A percentile compares a stretch with the other conserved stretches of the same genome.
These are phyloP conservation scores for Hypoxylon subgilvum DNA, from an alignment of 495 filamentous ascomycete species.

Conservation along the genomic window DNA sequence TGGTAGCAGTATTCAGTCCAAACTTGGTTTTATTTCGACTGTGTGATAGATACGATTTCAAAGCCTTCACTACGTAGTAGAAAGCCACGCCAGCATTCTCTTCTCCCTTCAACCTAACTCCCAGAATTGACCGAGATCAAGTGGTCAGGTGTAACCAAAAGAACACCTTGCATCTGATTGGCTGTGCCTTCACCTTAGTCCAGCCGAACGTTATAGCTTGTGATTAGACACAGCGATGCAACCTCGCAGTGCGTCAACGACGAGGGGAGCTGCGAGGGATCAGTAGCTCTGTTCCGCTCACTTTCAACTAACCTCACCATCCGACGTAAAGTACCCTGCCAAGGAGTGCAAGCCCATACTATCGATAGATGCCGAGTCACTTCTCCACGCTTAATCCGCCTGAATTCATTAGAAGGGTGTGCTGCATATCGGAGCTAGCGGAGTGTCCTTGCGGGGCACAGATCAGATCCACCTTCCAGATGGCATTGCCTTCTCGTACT, in stretches of 20 bases:
- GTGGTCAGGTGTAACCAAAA: not conserved
- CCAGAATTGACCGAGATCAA: slow-evolving; percentile 19
- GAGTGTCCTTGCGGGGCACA: slow-evolving; percentile 8
- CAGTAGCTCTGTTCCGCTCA: slow-evolving; percentile 1
- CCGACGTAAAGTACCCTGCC: too few relatives aligned
- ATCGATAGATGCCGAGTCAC: not conserved
- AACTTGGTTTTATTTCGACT: not conserved
- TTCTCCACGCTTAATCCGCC: slow-evolving; percentile 1
- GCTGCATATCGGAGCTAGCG: slow-evolving; percentile 4
- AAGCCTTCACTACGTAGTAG: too few relatives aligned
- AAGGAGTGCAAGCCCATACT: too few relatives aligned
- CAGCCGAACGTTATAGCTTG: too few relatives aligned
- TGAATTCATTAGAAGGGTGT: slow-evolving; percentile 1
- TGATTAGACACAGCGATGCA: too few relatives aligned
- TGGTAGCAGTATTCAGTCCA: not conserved
- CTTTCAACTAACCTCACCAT: too few relatives aligned
- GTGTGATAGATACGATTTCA: too few relatives aligned
- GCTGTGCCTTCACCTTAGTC: too few relatives aligned
- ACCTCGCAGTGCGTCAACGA: slow-evolving; percentile 1
- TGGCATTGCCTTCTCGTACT: not conserved
- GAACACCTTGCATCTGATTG: not conserved
- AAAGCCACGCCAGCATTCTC: too few relatives aligned
- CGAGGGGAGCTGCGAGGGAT: slow-evolving; percentile 1
- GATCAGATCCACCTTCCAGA: slow-evolving; percentile 18
- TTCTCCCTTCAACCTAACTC: too few relatives aligned